phyloP scores from a whole-genome alignment of 108 stramenopile genomes.

The Skeletonema costatum region DNA sequence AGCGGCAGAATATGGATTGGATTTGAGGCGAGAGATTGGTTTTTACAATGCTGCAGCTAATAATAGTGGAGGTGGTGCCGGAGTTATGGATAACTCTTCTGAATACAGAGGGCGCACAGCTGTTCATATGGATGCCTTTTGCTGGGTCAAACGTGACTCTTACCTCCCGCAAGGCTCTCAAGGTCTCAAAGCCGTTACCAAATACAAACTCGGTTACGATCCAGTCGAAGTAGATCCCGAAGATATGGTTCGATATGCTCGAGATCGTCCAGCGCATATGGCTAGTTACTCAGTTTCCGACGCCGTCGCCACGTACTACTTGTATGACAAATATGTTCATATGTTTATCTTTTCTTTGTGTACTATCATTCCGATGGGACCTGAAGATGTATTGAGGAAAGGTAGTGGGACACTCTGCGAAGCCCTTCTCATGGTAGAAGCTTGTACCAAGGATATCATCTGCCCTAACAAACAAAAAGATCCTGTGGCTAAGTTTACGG shows the following conservation, averaged over 20 bases:
- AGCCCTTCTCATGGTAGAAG: conserved; percentile 97
- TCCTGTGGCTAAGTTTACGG: conserved; percentile 79
- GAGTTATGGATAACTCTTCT: conserved; percentile 20
- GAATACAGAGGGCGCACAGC: conserved; percentile 82
- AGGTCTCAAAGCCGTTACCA: conserved; percentile 98
- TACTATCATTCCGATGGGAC: conserved; percentile 98
- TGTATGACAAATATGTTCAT: conserved; percentile 98
- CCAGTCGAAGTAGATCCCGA: conserved; percentile 99
- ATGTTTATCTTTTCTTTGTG: conserved; percentile 98
- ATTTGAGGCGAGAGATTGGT: conserved; percentile 87
- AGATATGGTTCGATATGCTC: conserved; percentile 97
- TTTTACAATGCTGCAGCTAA: conserved; percentile 64
- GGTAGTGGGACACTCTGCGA: conserved; percentile 97
- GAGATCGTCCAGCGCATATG: conserved; percentile 94
- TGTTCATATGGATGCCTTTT: conserved; percentile 97
- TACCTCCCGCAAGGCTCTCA: conserved; percentile 98
- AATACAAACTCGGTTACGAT: conserved; percentile 97
- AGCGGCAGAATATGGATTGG: conserved; percentile 86
- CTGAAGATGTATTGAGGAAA: conserved; percentile 98
- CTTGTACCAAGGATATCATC: conserved; percentile 88
- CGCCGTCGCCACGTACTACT: conserved; percentile 98
- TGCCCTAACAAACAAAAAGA: conserved; percentile 99
- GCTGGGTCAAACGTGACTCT: conserved; percentile 99
- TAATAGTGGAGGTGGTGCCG: conserved; percentile 32
- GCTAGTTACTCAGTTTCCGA: conserved; percentile 98